These are phyloP conservation scores for Candida morakotiae DNA, from an alignment of 805 yeast species.

Conservation along the genomic window DNA sequence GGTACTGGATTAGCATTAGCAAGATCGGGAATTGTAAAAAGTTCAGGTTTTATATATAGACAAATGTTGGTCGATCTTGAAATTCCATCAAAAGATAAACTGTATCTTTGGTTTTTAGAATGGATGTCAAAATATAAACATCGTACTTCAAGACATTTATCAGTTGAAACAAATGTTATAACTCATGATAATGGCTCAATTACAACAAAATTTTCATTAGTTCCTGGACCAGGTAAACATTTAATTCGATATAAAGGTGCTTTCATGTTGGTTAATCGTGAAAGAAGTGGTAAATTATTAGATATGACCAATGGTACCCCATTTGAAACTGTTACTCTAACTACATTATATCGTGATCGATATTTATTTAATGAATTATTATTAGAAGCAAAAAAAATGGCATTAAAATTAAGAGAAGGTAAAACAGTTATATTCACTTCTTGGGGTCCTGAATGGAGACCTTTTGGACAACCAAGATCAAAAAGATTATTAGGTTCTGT, in stretches of 20 bases:
- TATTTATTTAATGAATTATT: conserved; percentile 64
- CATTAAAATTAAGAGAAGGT: conserved; percentile 80
- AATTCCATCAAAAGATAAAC: conserved; percentile 88
- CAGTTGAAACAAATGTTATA: conserved; percentile 81
- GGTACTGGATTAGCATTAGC: conserved; percentile 87
- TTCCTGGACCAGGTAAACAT: conserved; percentile 97
- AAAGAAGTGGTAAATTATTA: conserved; percentile 82
- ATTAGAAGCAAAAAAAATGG: conserved; percentile 79
- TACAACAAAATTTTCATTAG: conserved; percentile 80
- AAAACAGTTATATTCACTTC: conserved; percentile 91
- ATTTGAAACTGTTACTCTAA: conserved; percentile 91
- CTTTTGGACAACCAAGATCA: conserved; percentile 91
- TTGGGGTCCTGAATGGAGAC: conserved; percentile 99
- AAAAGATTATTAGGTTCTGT: conserved; percentile 85
- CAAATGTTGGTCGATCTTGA: conserved; percentile 88
- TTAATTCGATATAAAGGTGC: conserved; percentile 82
- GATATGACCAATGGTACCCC: conserved; percentile 92
- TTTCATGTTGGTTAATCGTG: conserved; percentile 82
- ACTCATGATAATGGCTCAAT: conserved; percentile 94
- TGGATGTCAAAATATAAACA: conserved; percentile 90
- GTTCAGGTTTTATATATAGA: conserved; percentile 68
- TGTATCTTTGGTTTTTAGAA: conserved; percentile 90
- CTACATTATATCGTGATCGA: conserved; percentile 83
- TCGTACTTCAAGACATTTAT: conserved; percentile 74
- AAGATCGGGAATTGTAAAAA: conserved; percentile 60